Evolutionary conservation across 345 rosid species (phyloP), one percentile per base, ranked within the genome.

Genomic region (Isatis tinctoria): DNA sequence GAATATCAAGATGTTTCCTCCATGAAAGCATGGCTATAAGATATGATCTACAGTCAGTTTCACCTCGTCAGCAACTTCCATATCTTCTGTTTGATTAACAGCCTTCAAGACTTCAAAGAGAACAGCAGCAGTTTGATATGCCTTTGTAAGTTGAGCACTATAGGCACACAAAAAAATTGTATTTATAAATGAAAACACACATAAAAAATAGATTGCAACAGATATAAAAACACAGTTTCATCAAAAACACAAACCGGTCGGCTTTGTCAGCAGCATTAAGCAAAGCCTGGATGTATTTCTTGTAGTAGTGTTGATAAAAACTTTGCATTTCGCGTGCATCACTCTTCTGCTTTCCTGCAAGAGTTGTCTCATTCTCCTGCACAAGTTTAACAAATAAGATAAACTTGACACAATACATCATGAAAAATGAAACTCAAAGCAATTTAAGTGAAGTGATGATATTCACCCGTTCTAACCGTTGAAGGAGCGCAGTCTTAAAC

Each of bases 271-370:
- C 91, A 74, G 96, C 87, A 80, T 83, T 87, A 30, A 76, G 88
- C 84, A 90, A 83, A 43, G 98, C 98, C 75, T 88, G 89, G 77
- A 92, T 92, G 64, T 92, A 92, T 74, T 92, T 90, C 66, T 81
- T 87, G 80, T 86, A 88, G 80, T 92, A 92, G 63, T 83, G 96
- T 76, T 83, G 91, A 79, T 92, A 92, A 75, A 90, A 90, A 73
- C 87, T 83, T 72, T 90, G 96, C 94, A 92, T 92, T 79, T 92
- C 98, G 2, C 96, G 90, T 7, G 98, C 92, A 81, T 92, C 98
- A 80, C 98, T 92, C 78, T 84, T 90, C 53, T 85, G 87, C 82
- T 85, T 85, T 80, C 94, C 96, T 74, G 72, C 83, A 76, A 92
- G 72, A 52, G 98, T 92, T 60, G 92, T 88, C 67, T 86, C 93